Conservation (phyloP, 306 rosid species). For the Cercis canadensis region DNA sequence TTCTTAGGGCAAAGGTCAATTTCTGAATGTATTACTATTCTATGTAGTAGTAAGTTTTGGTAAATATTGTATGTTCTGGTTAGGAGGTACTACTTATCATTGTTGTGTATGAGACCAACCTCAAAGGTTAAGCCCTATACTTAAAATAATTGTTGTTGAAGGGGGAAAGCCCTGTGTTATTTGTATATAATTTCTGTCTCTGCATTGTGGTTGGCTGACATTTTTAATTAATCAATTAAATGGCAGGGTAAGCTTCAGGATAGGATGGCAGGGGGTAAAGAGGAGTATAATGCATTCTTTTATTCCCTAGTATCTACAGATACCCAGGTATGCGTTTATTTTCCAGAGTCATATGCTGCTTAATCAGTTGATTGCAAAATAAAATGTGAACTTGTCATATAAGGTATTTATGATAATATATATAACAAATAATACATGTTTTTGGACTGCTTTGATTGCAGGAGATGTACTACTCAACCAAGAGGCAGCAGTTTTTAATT, state of each 20-base stretch:
- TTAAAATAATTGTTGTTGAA: constrained; percentile 30
- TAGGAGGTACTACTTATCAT: not conserved
- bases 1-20: constrained; percentile 97
- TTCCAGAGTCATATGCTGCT: constrained; percentile 19
- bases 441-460: constrained; percentile 44
- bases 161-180: constrained; percentile 25
- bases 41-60: constrained; percentile 16
- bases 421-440: not conserved
- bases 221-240: constrained; percentile 38
- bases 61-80: not conserved
- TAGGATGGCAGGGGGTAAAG: constrained; percentile 99
- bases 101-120: not conserved
- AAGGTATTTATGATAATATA: constrained; percentile 16
- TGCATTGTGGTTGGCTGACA: constrained; percentile 30
- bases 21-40: constrained; percentile 24
- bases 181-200: constrained; percentile 23
- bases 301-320: constrained; percentile 98
- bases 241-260: constrained; percentile 92
- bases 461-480: constrained; percentile 99
- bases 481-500: constrained; percentile 95
- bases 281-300: constrained; percentile 96
- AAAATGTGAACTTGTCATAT: constrained; percentile 25
- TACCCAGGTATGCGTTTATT: constrained; percentile 71
- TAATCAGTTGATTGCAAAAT: constrained; percentile 31
- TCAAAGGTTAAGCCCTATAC: constrained; percentile 15